A percentile compares a stretch with the other conserved stretches of the same genome.
These are phyloP conservation scores for Pseudozyma tsukubaensis DNA, from an alignment of 1,284 basidiomycete species.

Conservation along the genomic window DNA sequence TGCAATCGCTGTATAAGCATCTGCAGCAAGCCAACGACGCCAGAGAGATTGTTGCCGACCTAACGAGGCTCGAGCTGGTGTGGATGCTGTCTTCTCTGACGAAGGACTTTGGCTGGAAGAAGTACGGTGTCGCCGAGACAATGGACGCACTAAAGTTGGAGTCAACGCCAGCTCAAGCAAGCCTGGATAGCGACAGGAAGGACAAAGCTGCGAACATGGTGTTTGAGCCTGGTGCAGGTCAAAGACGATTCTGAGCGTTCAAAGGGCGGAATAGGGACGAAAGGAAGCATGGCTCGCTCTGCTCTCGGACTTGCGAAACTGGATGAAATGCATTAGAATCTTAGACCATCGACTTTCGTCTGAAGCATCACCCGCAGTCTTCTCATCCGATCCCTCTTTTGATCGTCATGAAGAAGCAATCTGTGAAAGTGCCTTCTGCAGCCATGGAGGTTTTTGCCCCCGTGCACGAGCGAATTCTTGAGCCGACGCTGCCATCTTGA, in stretches of 20 bases:
- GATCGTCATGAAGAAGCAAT: no score
- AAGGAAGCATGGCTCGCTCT: background rate
- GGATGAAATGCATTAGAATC: no score
- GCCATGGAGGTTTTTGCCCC: no score
- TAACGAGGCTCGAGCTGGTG: conserved; percentile 26
- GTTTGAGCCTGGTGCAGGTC: conserved; percentile 21
- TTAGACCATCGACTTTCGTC: no score
- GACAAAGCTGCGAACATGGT: conserved; percentile 33
- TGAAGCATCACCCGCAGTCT: no score
- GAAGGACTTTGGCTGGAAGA: conserved; percentile 30
- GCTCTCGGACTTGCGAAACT: background rate
- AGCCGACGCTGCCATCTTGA: no score
- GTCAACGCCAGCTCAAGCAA: conserved; percentile 17
- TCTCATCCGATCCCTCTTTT: no score
- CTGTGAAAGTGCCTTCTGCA: no score
- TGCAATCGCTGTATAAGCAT: background rate
- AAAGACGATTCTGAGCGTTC: conserved; percentile 23
- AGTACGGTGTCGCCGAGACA: conserved; percentile 11
- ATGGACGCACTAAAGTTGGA: conserved; percentile 22
- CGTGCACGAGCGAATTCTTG: no score
- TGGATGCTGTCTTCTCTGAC: conserved; percentile 25
- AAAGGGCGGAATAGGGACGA: no score
- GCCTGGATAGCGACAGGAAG: conserved; percentile 21
- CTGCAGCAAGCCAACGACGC: background rate
- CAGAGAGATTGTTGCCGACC: background rate